Evolutionary conservation across 23 red algal species (phyloP).

Genomic region (Gracilaria caudata): DNA sequence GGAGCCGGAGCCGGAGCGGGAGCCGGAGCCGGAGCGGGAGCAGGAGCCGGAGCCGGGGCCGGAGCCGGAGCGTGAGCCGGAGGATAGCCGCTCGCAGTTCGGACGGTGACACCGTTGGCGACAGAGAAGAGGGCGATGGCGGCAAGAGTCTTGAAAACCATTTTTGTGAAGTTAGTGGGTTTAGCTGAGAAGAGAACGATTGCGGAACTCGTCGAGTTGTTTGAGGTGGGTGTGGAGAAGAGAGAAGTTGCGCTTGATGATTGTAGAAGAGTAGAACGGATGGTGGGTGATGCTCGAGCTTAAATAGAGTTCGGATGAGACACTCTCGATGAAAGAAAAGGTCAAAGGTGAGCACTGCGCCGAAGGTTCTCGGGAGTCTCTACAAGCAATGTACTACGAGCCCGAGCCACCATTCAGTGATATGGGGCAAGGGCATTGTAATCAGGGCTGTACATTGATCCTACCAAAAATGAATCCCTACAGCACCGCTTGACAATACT

Average conservation of each 20-base stretch:
- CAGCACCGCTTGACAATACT: not conserved
- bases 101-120: conserved; percentile 31
- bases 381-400: not conserved
- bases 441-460: conserved; percentile 14
- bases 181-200: not conserved
- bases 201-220: not conserved
- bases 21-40: conserved; percentile 18
- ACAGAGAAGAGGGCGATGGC: conserved; percentile 43
- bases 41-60: not conserved
- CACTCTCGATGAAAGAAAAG: not conserved
- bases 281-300: not conserved
- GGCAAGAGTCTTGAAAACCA: conserved; percentile 42
- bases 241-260: conserved; percentile 21
- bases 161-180: not conserved
- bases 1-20: conserved; percentile 7
- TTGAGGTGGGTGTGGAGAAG: not conserved
- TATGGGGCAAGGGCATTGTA: not conserved
- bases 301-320: not conserved
- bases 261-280: not conserved
- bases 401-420: not conserved
- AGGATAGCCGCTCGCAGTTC: not conserved
- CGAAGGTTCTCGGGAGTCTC: not conserved
- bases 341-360: not conserved
- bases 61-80: conserved; percentile 15
- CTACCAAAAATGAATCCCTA: not conserved